These are phyloP conservation scores for Rhododendron simsii DNA, from an alignment of 148 eudicot genomes.

Conservation along the genomic window DNA sequence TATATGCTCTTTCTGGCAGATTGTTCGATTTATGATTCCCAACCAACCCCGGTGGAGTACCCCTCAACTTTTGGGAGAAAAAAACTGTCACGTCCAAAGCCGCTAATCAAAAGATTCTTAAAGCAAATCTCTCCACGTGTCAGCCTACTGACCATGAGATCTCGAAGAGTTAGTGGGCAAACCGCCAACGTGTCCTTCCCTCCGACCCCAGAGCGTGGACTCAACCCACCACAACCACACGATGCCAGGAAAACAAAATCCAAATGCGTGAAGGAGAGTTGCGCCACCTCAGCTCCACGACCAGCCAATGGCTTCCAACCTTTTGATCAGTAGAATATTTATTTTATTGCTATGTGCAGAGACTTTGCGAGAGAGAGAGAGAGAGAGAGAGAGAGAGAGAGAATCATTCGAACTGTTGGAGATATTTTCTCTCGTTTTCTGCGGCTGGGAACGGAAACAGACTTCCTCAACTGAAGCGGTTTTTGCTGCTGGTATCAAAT, in stretches of 20 bases:
- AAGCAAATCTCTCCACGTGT: neutral
- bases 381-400: neutral
- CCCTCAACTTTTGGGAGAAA: too few relatives aligned
- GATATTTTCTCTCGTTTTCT: conserved; percentile 32
- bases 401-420: neutral
- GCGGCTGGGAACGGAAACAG: conserved; percentile 29
- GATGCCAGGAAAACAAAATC: conserved; percentile 9
- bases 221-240: neutral
- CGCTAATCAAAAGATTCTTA: neutral
- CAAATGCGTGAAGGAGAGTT: conserved; percentile 20
- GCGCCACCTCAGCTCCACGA: conserved; percentile 31
- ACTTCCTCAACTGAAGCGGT: neutral
- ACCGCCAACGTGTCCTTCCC: neutral
- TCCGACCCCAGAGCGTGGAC: neutral
- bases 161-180: neutral
- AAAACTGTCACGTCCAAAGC: neutral
- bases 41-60: too few relatives aligned
- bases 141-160: neutral
- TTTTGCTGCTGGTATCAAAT: neutral
- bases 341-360: neutral
- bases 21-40: too few relatives aligned
- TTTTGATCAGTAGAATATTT: conserved; percentile 20
- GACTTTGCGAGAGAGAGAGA: neutral
- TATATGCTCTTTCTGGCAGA: too few relatives aligned
- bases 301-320: conserved; percentile 33